Evolutionary conservation across 2,329 filamentous ascomycete species (phyloP).

Genomic region (Dactylellina leptospora): DNA sequence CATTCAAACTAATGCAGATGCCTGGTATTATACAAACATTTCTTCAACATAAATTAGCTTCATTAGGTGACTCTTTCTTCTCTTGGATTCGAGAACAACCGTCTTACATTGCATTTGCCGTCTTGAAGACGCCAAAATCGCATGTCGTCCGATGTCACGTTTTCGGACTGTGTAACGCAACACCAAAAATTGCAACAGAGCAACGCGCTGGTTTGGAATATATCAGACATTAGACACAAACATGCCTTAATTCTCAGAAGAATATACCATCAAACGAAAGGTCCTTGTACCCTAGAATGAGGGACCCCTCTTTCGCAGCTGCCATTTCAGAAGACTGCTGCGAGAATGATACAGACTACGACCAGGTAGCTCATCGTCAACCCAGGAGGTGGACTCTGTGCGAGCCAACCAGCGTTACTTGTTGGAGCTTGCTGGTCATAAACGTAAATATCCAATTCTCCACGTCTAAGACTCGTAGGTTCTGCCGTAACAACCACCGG

Average conservation of each 20-base stretch:
- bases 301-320: background rate
- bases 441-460: conserved; percentile 16
- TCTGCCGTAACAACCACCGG: conserved; percentile 27
- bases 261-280: no score
- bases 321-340: background rate
- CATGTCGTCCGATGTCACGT: conserved; percentile 1
- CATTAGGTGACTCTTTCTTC: background rate
- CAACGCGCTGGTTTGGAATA: background rate
- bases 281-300: no score
- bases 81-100: background rate
- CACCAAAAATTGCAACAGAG: conserved; percentile 15
- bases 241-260: background rate
- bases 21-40: background rate
- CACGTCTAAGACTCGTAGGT: background rate
- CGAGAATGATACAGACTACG: background rate
- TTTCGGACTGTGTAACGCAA: conserved; percentile 19
- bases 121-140: conserved; percentile 5
- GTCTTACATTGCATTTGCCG: background rate
- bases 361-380: background rate
- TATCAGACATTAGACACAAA: background rate
- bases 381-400: background rate
- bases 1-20: no score
- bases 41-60: background rate
- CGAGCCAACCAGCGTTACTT: background rate
- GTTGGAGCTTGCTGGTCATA: background rate